Evolutionary conservation across 1,284 basidiomycete species (phyloP), one percentile per base, ranked within the genome.

Genomic region (Fomes fomentarius): DNA sequence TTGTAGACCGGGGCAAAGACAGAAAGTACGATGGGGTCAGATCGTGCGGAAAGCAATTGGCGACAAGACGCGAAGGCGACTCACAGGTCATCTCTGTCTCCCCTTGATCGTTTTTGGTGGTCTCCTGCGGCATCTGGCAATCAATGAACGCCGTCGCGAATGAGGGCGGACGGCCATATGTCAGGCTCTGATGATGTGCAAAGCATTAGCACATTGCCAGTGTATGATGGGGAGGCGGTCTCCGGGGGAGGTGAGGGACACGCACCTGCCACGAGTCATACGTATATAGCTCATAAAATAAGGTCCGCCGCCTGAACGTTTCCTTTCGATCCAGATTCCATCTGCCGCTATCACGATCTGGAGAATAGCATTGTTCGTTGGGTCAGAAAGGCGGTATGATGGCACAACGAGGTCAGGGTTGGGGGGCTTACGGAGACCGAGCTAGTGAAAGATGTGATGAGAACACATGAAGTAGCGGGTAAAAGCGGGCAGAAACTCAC

Each of bases 221-320:
- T 30, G 12, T 30, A 6, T 12, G 28, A 3, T 22, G 7, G 17
- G 19, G 31, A 31, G 11, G 43, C 21, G 40, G 39, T 17, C 39
- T 40, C 54, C 30, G 40, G 24, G 44, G 14, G 33, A 19, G 40
- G 25, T 35, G 34, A 21, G 9, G 12, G 28, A 12, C 21, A 69
- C 73, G 57, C 61, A 84, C 85, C 82, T 86, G 84, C 84, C 83
- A 87, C 2, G 82, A 83, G 64, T 88, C 85, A 60, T 87, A 87
- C 8, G 81, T 83, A 60, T 82, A 75, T 38, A 87, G 71, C 63
- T 88, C 85, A 71, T 84, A 86, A 58, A 87, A 78, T 15, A 88
- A 70, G 57, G 79, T 79, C 19, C 86, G 78, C 54, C 87, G 76
- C 64, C 78, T 78, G 54, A 81, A 77, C 0, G 85, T 82, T 67